Evolutionary conservation across 2,329 filamentous ascomycete species (phyloP).

Genomic region (Monilinia fructicola): DNA sequence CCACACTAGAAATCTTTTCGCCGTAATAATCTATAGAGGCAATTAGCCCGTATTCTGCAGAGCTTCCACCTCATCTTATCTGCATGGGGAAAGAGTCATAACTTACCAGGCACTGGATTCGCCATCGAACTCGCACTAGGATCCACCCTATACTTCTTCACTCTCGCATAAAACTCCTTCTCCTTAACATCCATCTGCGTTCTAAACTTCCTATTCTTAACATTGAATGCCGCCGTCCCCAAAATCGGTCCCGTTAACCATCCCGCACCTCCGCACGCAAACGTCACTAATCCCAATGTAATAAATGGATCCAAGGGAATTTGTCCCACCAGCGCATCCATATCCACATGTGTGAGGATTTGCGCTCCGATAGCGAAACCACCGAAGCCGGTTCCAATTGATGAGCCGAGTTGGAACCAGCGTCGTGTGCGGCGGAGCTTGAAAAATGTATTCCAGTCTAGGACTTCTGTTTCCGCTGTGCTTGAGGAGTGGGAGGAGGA

Average conservation of each 20-base stretch:
- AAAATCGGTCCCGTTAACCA: conserved; percentile 86
- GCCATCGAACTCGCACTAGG: conserved; percentile 83
- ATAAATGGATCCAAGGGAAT: conserved; percentile 87
- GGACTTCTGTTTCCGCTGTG: conserved; percentile 24
- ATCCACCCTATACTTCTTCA: conserved; percentile 91
- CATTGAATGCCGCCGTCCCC: conserved; percentile 76
- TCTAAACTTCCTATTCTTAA: conserved; percentile 69
- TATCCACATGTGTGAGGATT: conserved; percentile 67
- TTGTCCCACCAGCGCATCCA: conserved; percentile 68
- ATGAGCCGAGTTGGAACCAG: conserved; percentile 78
- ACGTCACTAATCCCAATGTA: conserved; percentile 75
- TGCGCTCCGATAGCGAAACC: conserved; percentile 63
- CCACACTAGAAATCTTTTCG: conserved; percentile 93
- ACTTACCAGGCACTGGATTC: conserved; percentile 65
- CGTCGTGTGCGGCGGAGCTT: conserved; percentile 81
- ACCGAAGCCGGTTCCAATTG: conserved; percentile 61
- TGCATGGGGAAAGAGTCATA: conserved; percentile 1
- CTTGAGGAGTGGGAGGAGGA: conserved; percentile 21
- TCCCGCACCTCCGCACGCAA: conserved; percentile 74
- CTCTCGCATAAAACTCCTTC: conserved; percentile 85
- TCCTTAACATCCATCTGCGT: conserved; percentile 83
- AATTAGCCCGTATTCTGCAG: neutral
- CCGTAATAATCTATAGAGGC: conserved; percentile 77
- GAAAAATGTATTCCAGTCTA: conserved; percentile 93
- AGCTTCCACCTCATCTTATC: neutral